These are phyloP conservation scores for Aureoboletus auriporus DNA, from an alignment of 768 basidiomycete species.

Conservation along the genomic window DNA sequence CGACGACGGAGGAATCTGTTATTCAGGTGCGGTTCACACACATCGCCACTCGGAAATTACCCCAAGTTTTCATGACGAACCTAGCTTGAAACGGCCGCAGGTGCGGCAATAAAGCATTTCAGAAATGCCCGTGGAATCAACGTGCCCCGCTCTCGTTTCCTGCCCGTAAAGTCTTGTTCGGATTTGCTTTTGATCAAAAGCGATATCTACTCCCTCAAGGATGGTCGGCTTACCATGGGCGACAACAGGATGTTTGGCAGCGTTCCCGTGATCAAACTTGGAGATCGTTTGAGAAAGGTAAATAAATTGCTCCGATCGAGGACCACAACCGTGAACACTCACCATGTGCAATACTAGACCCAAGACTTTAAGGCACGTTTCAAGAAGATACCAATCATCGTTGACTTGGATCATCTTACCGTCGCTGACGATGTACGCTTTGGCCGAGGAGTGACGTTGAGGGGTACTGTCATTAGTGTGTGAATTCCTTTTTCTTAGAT, in stretches of 20 bases:
- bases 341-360: slow-evolving; percentile 41
- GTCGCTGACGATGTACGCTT: slow-evolving; percentile 91
- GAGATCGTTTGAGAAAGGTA: slow-evolving; percentile 96
- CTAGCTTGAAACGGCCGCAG: slow-evolving; percentile 85
- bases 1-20: slow-evolving; percentile 81
- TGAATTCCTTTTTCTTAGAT: not conserved
- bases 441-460: slow-evolving; percentile 79
- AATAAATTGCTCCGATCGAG: not conserved
- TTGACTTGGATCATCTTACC: slow-evolving; percentile 92
- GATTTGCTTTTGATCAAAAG: slow-evolving; percentile 87
- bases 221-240: slow-evolving; percentile 86
- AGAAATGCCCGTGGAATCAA: slow-evolving; percentile 90
- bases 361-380: slow-evolving; percentile 92
- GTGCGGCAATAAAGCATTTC: slow-evolving; percentile 93
- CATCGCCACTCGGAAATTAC: slow-evolving; percentile 4
- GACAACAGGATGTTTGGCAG: slow-evolving; percentile 77
- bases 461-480: slow-evolving; percentile 83
- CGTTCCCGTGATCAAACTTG: slow-evolving; percentile 95
- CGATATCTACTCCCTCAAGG: slow-evolving; percentile 86
- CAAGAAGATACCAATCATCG: slow-evolving; percentile 88
- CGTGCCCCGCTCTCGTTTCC: slow-evolving; percentile 91
- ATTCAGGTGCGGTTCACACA: slow-evolving; percentile 51
- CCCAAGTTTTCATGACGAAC: not conserved
- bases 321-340: not conserved
- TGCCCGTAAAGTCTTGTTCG: slow-evolving; percentile 87